Conservation (phyloP, 176 grass and related monocot species). For the Rhynchospora pubera region DNA sequence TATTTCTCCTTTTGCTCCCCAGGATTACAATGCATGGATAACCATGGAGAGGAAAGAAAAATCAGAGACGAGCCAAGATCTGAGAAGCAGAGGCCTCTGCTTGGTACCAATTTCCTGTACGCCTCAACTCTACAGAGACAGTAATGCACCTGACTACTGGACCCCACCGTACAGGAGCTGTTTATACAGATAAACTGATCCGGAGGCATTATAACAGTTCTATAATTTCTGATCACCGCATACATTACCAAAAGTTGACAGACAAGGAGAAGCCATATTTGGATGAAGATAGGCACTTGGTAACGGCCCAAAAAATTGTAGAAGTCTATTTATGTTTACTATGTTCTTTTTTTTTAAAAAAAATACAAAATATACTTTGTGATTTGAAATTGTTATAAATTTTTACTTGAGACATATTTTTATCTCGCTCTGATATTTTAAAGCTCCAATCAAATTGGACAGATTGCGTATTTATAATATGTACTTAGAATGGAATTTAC, state of each 20-base stretch:
- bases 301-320: too few relatives aligned
- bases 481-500: neutral
- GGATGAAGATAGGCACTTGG: too few relatives aligned
- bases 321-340: too few relatives aligned
- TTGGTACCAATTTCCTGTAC: slow-evolving; percentile 80
- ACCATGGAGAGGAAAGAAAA: slow-evolving; percentile 55
- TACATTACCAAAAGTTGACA: neutral
- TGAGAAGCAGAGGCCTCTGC: slow-evolving; percentile 77
- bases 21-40: slow-evolving; percentile 79
- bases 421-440: too few relatives aligned
- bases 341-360: too few relatives aligned
- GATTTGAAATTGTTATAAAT: too few relatives aligned
- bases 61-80: slow-evolving; percentile 39
- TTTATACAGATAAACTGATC: slow-evolving; percentile 43
- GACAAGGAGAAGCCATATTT: too few relatives aligned
- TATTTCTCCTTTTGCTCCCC: neutral
- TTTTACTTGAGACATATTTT: too few relatives aligned
- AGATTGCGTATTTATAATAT: slow-evolving; percentile 1
- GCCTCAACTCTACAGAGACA: slow-evolving; percentile 60
- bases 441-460: too few relatives aligned
- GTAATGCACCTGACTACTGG: slow-evolving; percentile 64
- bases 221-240: neutral
- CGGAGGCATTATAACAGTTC: neutral
- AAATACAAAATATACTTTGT: too few relatives aligned
- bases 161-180: slow-evolving; percentile 60